Evolutionary conservation across 306 rosid species (phyloP), one percentile per base, ranked within the genome.

Genomic region (Cucurbita ficifolia): DNA sequence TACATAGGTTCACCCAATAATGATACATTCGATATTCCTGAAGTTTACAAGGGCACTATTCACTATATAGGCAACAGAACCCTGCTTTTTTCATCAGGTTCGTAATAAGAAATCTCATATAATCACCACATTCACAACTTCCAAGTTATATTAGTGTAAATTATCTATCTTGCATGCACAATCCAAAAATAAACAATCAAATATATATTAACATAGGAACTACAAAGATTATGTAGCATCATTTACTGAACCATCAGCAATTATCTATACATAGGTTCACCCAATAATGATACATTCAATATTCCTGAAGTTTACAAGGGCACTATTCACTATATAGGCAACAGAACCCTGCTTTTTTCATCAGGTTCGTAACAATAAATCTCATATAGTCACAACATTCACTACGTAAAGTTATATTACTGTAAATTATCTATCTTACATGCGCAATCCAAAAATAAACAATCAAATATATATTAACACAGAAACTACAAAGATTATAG

Each of bases 1-100:
- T 9, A 71, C 80, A 74, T 72, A 86, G 90, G 88, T 83, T 89
- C 96, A 89, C 90, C 93, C 91, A 89, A 86, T 0, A 86, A 87
- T 83, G 79, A 72, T 81, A 86, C 75, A 35, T 17, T 29, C 10
- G 3, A 75, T 86, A 10, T 86, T 67, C 88, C 90, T 87, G 89
- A 87, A 11, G 76, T 48, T 71, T 75, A 86, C 79, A 65, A 86
- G 85, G 83, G 84, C 72, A 62, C 80, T 43, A 79, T 59, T 77
- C 88, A 87, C 85, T 75, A 0, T n/a, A 70, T 50, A 53, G 83
- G 81, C 81, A 81, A 78, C 83, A 86, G 64, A 24, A 49, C 89
- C 76, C 81, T 82, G 86, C 81, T 82, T 82, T 70, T 83, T 18
- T 52, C 72, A 76, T 83, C 87, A 81, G 87, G 81, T 75, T 57